A percentile compares a stretch with the other conserved stretches of the same genome.
Evolutionary conservation across 2,329 filamentous ascomycete species (phyloP).

Genomic region (Scedosporium apiospermum): DNA sequence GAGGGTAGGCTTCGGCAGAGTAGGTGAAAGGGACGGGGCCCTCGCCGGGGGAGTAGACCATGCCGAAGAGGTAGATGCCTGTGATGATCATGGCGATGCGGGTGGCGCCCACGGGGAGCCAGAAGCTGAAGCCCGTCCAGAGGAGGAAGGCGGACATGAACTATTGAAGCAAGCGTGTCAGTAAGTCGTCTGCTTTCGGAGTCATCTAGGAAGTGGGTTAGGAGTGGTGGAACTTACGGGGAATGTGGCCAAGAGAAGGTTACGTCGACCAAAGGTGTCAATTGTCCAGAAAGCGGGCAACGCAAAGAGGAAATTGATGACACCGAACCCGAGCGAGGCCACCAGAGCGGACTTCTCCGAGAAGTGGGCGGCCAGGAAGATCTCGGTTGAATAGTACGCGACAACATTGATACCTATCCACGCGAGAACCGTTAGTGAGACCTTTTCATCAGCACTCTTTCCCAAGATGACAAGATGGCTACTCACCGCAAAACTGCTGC

Average conservation of each 20-base stretch:
- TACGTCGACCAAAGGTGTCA: conserved; percentile 57
- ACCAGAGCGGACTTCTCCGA: conserved; percentile 40
- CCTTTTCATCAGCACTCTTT: not conserved
- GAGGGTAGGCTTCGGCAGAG: conserved; percentile 56
- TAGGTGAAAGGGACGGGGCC: conserved; percentile 58
- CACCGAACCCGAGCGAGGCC: conserved; percentile 53
- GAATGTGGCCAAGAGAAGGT: conserved; percentile 54
- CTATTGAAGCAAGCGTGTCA: not conserved
- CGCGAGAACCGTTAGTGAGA: not conserved
- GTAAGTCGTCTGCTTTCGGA: not conserved
- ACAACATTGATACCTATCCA: conserved; percentile 8
- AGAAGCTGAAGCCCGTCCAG: conserved; percentile 37
- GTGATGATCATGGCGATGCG: conserved; percentile 34
- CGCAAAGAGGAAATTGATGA: conserved; percentile 57
- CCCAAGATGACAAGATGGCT: not conserved
- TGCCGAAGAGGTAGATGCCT: conserved; percentile 39
- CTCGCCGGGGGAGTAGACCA: conserved; percentile 49
- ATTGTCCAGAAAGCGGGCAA: conserved; percentile 57
- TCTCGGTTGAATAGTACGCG: conserved; percentile 51
- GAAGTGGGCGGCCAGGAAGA: conserved; percentile 49
- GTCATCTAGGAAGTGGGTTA: not conserved
- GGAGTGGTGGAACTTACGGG: conserved; percentile 23
- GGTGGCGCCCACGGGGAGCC: conserved; percentile 26
- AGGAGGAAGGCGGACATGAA: conserved; percentile 47
- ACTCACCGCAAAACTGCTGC: conserved; percentile 43